Evolutionary conservation across 179 eudicot species (phyloP).

Genomic region (Spergularia azorica): DNA sequence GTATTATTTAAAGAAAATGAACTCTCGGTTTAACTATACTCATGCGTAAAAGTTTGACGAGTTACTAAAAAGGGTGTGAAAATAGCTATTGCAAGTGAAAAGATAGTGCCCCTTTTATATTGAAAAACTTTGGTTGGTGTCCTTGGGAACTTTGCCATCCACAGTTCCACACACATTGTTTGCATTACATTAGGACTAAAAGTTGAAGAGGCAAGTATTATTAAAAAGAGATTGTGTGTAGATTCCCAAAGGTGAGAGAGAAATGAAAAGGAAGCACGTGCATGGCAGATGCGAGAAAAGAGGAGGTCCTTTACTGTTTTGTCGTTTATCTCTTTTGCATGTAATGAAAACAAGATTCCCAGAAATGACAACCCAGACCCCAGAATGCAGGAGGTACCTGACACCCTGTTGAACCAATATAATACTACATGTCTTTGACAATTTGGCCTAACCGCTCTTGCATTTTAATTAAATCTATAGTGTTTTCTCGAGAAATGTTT

Average conservation of each 20-base stretch:
- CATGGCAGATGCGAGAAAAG: constrained; percentile 44
- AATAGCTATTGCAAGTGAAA: too few relatives aligned
- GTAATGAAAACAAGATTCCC: constrained; percentile 47
- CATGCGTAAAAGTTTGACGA: too few relatives aligned
- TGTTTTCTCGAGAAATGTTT: too few relatives aligned
- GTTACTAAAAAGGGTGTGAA: too few relatives aligned
- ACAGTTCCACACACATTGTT: neutral
- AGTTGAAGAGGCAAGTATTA: neutral
- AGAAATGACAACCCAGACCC: constrained; percentile 33
- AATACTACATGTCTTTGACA: constrained; percentile 19
- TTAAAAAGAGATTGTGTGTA: constrained; percentile 3
- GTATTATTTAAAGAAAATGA: too few relatives aligned
- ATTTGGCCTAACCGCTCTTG: constrained; percentile 6
- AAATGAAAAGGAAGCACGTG: constrained; percentile 56
- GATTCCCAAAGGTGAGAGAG: constrained; percentile 28
- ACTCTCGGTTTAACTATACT: too few relatives aligned
- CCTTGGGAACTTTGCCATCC: too few relatives aligned
- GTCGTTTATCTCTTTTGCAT: constrained; percentile 51
- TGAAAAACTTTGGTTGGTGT: neutral
- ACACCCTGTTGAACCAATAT: constrained; percentile 21
- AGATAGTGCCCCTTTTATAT: too few relatives aligned
- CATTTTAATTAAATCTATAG: too few relatives aligned
- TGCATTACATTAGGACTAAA: neutral
- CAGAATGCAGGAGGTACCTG: constrained; percentile 21
- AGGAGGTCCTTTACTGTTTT: constrained; percentile 37